Evolutionary conservation across 495 filamentous ascomycete genomes (phyloP), one percentile per base, ranked within the genome.

Genomic region (Aspergillus diversus): DNA sequence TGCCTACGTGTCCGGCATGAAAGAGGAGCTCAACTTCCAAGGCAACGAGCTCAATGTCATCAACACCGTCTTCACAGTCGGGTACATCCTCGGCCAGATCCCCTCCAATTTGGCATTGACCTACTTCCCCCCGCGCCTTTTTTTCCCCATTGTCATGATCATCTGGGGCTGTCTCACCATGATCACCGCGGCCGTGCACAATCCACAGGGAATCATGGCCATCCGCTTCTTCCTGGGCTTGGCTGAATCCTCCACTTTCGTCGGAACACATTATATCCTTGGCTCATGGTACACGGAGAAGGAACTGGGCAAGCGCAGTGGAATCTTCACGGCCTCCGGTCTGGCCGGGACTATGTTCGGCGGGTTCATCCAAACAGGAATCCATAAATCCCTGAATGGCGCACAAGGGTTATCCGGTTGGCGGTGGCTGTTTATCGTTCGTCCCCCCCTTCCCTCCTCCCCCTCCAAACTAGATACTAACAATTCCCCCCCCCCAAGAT

Each of bases 181-280:
- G 82, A 72, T 81, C 34, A 86, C 83, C 1, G 86, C 84, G 1
- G 77, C 78, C 1, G 79, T 76, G 4, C 77, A 78, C 6, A 76
- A 72, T 4, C 81, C 82, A 0, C 71, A 78, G 43, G 70, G 80
- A n/a, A 84, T 91, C 64, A 87, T 86, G 80, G 84, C 81, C 2
- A 86, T 91, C 61, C 84, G 88, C 6, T 89, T 91, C 78, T 88
- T 91, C 68, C 82, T 86, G 65, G 88, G 85, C 11, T 66, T 88
- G 15, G 78, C 79, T 39, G 87, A 90, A 70, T 74, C 83, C 0
- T 82, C 73, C 55, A 87, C 83, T 9, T 90, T 89, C 51, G 81
- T 84, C 7, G 87, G 88, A 13, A 88, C 83, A 0, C 86, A 88
- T 37, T 89, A 88, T 64, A 84, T 91, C 66, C 74, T 90, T 5